Percentiles rank a stretch among this genome's conserved stretches.
These are phyloP conservation scores for Aeschynomene evenia DNA, from an alignment of 306 rosid genomes.

Conservation along the genomic window DNA sequence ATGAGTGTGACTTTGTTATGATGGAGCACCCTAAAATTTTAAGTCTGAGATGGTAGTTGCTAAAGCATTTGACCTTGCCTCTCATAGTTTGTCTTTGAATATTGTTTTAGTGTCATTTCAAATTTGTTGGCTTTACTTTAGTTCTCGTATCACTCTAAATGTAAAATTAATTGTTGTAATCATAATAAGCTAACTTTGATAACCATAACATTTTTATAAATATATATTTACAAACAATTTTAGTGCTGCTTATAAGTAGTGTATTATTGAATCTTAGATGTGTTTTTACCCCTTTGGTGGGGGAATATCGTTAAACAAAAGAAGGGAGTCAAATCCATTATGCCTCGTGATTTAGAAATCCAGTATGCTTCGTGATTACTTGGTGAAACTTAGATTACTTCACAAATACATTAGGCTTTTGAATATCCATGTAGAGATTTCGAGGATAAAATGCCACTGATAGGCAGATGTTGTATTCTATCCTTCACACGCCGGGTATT, in stretches of 20 bases:
- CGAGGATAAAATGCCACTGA: neutral
- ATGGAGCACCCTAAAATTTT: neutral
- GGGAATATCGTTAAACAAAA: too few relatives aligned
- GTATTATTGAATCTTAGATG: neutral
- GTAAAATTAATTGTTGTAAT: neutral
- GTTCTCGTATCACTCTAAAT: neutral
- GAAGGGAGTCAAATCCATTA: too few relatives aligned
- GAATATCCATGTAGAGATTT: neutral
- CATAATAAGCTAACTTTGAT: constrained; percentile 2
- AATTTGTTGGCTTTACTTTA: neutral
- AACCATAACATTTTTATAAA: constrained; percentile 2
- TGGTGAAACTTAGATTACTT: neutral
- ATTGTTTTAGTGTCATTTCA: constrained; percentile 1
- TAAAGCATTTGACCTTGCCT: neutral
- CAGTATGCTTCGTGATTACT: neutral
- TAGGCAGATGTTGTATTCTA: neutral
- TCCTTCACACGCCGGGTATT: neutral
- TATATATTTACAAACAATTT: neutral
- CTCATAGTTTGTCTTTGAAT: neutral
- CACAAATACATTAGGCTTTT: neutral
- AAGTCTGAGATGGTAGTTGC: neutral
- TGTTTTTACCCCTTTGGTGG: too few relatives aligned
- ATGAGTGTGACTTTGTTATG: neutral
- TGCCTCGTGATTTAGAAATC: neutral
- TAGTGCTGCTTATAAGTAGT: neutral